These are phyloP conservation scores for Physocladia obscura DNA, from an alignment of 192 early-diverging fungal genomes.

Conservation along the genomic window DNA sequence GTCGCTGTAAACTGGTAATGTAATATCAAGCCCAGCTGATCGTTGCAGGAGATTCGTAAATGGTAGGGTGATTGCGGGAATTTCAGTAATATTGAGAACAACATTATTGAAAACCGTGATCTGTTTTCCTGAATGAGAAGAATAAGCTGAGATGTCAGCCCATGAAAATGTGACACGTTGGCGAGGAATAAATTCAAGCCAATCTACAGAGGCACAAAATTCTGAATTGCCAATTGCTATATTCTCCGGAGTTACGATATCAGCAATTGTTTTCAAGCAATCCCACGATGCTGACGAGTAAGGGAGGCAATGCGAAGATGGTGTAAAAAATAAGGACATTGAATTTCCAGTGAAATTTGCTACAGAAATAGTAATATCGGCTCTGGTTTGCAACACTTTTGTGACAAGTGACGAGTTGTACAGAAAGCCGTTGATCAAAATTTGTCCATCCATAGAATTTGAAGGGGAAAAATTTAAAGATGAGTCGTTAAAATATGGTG, in stretches of 20 bases:
- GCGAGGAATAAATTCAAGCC: constrained; percentile 9
- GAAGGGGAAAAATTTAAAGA: not conserved
- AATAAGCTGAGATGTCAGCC: constrained; percentile 28
- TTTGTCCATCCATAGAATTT: not conserved
- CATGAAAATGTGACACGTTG: constrained; percentile 37
- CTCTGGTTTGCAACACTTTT: constrained; percentile 6
- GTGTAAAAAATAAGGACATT: constrained; percentile 28
- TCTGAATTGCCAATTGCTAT: too few species aligned
- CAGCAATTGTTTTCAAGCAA: not conserved
- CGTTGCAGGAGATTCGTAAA: too few species aligned
- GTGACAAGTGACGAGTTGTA: constrained; percentile 36
- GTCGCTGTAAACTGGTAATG: not conserved
- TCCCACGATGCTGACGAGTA: not conserved
- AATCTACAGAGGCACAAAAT: not conserved
- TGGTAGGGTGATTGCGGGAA: not conserved
- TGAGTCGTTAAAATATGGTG: not conserved
- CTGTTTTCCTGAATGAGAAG: constrained; percentile 25
- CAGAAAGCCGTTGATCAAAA: constrained; percentile 30
- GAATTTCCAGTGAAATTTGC: constrained; percentile 36
- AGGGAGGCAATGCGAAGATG: not conserved
- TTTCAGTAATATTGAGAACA: constrained; percentile 36
- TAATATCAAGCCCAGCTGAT: not conserved
- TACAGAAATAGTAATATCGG: constrained; percentile 25
- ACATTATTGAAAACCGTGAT: constrained; percentile 34
- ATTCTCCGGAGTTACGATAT: too few species aligned